These are phyloP conservation scores for Euptelea pleiosperma DNA, from an alignment of 164 flowering plant genomes.

Conservation along the genomic window DNA sequence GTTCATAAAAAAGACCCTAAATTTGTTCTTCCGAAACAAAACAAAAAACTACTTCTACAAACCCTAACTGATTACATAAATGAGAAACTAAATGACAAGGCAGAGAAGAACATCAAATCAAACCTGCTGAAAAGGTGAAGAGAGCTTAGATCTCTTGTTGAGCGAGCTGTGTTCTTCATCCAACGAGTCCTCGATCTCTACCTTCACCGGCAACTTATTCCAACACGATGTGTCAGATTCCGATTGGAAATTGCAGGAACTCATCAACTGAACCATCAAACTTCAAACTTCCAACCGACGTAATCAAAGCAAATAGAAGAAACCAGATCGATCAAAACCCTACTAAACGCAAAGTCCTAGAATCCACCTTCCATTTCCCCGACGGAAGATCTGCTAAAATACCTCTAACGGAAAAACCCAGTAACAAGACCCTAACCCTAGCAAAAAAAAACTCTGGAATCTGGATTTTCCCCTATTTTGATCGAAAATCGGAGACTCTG, in stretches of 20 bases:
- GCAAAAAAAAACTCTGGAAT: neutral
- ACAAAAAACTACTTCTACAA: too few species aligned
- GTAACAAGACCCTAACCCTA: too few species aligned
- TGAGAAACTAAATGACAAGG: neutral
- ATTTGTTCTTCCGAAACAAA: neutral
- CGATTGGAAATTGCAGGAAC: conserved; percentile 32
- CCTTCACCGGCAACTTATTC: conserved; percentile 44
- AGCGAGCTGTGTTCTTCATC: conserved; percentile 52
- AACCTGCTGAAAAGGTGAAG: conserved; percentile 39
- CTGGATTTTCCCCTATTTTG: neutral
- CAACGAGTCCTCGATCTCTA: conserved; percentile 53
- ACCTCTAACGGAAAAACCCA: too few species aligned
- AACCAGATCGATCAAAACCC: conserved; percentile 5
- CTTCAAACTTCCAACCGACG: neutral
- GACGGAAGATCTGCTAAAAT: too few species aligned
- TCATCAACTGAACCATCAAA: conserved; percentile 61
- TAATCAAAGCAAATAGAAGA: too few species aligned
- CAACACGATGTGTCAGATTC: conserved; percentile 33
- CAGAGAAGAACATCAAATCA: conserved; percentile 7
- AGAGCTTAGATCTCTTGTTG: conserved; percentile 46
- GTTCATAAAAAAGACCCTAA: neutral
- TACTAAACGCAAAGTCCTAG: neutral
- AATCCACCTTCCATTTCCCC: neutral
- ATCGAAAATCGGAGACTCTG: conserved; percentile 10
- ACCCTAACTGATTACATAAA: neutral